Conservation (phyloP, 306 rosid genomes). For the Pyrus communis region DNA sequence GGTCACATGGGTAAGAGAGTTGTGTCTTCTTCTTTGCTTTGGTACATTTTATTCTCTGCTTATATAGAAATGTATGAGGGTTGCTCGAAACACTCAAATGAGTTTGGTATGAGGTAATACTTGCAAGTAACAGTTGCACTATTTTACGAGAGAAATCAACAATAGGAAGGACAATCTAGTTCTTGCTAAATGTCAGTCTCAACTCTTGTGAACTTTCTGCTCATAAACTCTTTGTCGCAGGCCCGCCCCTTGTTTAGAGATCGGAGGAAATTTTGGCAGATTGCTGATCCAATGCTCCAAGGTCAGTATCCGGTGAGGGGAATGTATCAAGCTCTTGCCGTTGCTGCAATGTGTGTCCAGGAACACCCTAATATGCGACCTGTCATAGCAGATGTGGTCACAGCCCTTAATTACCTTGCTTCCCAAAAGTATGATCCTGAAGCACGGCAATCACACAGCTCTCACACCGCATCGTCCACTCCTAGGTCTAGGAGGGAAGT, state of each 20-base stretch:
- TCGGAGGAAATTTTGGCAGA: constrained; percentile 39
- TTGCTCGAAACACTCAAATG: neutral
- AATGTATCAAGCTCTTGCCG: constrained; percentile 52
- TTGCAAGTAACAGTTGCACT: neutral
- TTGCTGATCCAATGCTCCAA: constrained; percentile 48
- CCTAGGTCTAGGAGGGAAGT: constrained; percentile 40
- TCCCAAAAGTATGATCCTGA: constrained; percentile 39
- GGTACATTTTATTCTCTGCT: neutral
- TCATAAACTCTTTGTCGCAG: constrained; percentile 23
- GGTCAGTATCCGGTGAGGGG: constrained; percentile 57
- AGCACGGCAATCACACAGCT: constrained; percentile 22
- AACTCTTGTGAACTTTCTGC: neutral
- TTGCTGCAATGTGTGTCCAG: constrained; percentile 62
- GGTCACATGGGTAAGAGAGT: constrained; percentile 44
- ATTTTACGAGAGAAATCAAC: neutral
- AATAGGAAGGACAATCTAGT: neutral
- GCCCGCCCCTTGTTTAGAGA: constrained; percentile 52
- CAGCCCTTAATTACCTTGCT: constrained; percentile 50
- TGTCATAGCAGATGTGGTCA: constrained; percentile 48
- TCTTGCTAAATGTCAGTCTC: neutral
- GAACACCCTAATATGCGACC: constrained; percentile 58
- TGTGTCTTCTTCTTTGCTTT: constrained; percentile 2
- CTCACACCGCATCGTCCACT: constrained; percentile 18
- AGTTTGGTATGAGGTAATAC: neutral
- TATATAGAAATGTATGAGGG: neutral